A percentile compares a stretch with the other conserved stretches of the same genome.
phyloP scores from a whole-genome alignment of 164 flowering plant genomes.

The Annona cherimola region DNA sequence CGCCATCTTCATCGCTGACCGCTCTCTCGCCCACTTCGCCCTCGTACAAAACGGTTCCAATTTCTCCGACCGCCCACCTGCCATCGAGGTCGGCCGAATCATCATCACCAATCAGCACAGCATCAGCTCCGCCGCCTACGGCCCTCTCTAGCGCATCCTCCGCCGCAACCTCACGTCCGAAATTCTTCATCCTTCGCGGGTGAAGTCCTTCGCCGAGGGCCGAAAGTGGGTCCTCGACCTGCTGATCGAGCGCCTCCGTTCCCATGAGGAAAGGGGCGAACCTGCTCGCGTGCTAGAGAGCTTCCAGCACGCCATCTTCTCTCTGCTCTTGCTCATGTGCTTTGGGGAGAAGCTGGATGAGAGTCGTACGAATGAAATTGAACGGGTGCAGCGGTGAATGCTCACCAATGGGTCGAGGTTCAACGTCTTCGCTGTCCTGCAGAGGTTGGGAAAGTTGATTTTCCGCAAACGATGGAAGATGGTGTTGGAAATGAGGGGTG shows the following conservation, averaged over 20 bases:
- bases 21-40: slow-evolving; percentile 32
- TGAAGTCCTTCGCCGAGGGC: slow-evolving; percentile 19
- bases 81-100: slow-evolving; percentile 7
- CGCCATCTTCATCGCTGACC: slow-evolving; percentile 28
- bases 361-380: slow-evolving; percentile 18
- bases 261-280: background rate
- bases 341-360: slow-evolving; percentile 39
- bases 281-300: slow-evolving; percentile 17
- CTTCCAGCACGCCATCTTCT: slow-evolving; percentile 30
- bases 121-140: too few relatives aligned
- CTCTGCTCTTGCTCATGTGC: slow-evolving; percentile 36
- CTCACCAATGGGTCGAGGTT: slow-evolving; percentile 6
- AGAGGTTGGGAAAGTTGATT: slow-evolving; percentile 22
- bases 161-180: slow-evolving; percentile 37
- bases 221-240: slow-evolving; percentile 30
- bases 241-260: slow-evolving; percentile 9
- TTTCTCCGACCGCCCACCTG: slow-evolving; percentile 38
- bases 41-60: slow-evolving; percentile 35
- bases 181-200: slow-evolving; percentile 31
- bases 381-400: slow-evolving; percentile 6
- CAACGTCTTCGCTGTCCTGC: slow-evolving; percentile 20
- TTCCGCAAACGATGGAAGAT: slow-evolving; percentile 22
- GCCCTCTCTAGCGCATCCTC: slow-evolving; percentile 34
- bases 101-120: slow-evolving; percentile 19
- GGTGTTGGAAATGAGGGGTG: slow-evolving; percentile 9